Evolutionary conservation across 495 filamentous ascomycete species (phyloP), one percentile per base, ranked within the genome.

Genomic region (Delitschia confertaspora): DNA sequence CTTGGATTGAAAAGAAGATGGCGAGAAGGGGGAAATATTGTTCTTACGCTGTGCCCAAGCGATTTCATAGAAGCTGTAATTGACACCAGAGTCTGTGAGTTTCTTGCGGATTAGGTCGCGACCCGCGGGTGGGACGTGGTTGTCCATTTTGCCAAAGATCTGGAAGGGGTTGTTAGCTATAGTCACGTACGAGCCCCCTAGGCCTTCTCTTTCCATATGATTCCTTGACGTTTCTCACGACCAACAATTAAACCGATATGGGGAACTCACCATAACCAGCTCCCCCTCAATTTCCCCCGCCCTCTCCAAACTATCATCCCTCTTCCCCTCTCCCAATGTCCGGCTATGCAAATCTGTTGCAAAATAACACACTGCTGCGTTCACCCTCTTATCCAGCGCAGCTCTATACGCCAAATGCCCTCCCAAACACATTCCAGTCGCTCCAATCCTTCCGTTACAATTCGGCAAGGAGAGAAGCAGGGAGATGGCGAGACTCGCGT

Each of bases 401-500:
- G 83, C 86, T 38, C 89, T 76, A 53, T 85, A 83, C 29, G 89
- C 82, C 17, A 95, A 72, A 61, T 96, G 89, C 3, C 89, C 89
- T 38, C 89, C 89, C 3, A 96, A 77, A 62, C 89, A 95, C 89
- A 96, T 96, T 23, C 89, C 89, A 6, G 88, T 93, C 2, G 83
- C 69, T 30, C 89, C 89, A 40, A 96, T 77, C 8, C 75, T 74
- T 23, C 89, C 88, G 51, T 79, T 93, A 62, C 88, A 94, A 16
- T 85, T 93, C 6, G 72, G 68, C 8, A 93, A 72, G 10, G 72
- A 71, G 30, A 93, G 65, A 4, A 96, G 78, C 45, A 75, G 66
- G 60, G 83, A 76, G 37, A 96, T 79, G n/a, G 75, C 67, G 29
- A 85, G 68, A 17, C 64, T 70, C 17, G 83, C 76, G 60, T 96